Evolutionary conservation across 2,329 filamentous ascomycete species (phyloP).

Genomic region (Ophioceras dolichostomum): DNA sequence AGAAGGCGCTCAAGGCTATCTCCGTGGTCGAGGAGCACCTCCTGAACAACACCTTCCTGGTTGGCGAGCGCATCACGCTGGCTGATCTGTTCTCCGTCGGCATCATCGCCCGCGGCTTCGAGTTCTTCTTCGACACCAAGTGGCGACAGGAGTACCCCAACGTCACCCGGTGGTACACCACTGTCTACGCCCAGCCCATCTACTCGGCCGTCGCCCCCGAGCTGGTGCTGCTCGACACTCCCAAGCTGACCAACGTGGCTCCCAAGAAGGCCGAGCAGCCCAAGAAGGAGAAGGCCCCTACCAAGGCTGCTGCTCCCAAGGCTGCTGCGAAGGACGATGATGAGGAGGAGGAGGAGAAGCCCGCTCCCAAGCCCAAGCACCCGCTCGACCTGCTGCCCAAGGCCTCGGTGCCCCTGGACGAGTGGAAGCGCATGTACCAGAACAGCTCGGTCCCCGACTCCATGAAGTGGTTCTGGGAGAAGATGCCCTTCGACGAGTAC

Average conservation of each 20-base stretch:
- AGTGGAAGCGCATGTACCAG: constrained; percentile 98
- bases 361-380: constrained; percentile 85
- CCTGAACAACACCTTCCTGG: constrained; percentile 86
- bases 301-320: constrained; percentile 24
- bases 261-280: constrained; percentile 70
- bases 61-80: constrained; percentile 93
- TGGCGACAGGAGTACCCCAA: constrained; percentile 78
- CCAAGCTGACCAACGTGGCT: constrained; percentile 56
- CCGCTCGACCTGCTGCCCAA: constrained; percentile 76
- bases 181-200: constrained; percentile 83
- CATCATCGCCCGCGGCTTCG: constrained; percentile 77
- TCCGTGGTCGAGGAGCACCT: constrained; percentile 77
- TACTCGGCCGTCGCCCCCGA: constrained; percentile 70
- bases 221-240: constrained; percentile 70
- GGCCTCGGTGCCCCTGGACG: constrained; percentile 74
- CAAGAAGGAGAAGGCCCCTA: constrained; percentile 41
- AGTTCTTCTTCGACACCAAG: constrained; percentile 86
- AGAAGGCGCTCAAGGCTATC: constrained; percentile 56
- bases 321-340: constrained; percentile 25
- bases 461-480: constrained; percentile 97
- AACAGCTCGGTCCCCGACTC: constrained; percentile 81
- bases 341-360: constrained; percentile 29
- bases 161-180: constrained; percentile 87
- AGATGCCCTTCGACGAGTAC: constrained; percentile 88
- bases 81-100: constrained; percentile 80